These are phyloP conservation scores for Mycena latifolia DNA, from an alignment of 768 basidiomycete species.

Conservation along the genomic window DNA sequence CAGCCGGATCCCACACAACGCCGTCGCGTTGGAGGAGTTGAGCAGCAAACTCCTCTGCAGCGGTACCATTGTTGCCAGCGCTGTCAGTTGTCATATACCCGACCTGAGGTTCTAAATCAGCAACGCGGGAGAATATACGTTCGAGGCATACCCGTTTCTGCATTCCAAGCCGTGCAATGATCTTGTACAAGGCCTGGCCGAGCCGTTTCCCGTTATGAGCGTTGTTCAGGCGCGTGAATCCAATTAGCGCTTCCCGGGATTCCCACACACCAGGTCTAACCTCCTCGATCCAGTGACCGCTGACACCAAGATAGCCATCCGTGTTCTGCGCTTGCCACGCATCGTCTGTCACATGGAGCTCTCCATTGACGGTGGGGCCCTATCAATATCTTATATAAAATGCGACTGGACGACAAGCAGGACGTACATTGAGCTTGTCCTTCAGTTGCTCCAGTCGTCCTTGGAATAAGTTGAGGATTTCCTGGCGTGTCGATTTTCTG, in stretches of 20 bases:
- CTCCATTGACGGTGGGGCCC: constrained; percentile 38
- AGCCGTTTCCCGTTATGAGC: constrained; percentile 51
- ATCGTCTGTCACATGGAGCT: constrained; percentile 50
- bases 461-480: constrained; percentile 43
- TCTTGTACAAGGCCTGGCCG: constrained; percentile 48
- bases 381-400: neutral
- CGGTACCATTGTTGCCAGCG: constrained; percentile 7
- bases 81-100: constrained; percentile 11
- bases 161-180: constrained; percentile 43
- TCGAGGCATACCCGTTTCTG: constrained; percentile 43
- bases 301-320: constrained; percentile 54
- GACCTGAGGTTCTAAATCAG: neutral
- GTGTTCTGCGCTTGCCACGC: constrained; percentile 53
- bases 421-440: constrained; percentile 13
- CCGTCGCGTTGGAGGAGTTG: neutral
- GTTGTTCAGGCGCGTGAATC: constrained; percentile 49
- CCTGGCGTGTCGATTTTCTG: constrained; percentile 38
- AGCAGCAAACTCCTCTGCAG: constrained; percentile 9
- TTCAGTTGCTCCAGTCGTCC: neutral
- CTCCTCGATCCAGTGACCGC: constrained; percentile 54
- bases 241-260: constrained; percentile 45
- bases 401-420: constrained; percentile 4
- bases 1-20: constrained; percentile 14
- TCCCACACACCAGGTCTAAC: constrained; percentile 39
- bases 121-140: neutral